phyloP scores from a whole-genome alignment of 1,284 basidiomycete genomes.

The Gomphus bonarii region DNA sequence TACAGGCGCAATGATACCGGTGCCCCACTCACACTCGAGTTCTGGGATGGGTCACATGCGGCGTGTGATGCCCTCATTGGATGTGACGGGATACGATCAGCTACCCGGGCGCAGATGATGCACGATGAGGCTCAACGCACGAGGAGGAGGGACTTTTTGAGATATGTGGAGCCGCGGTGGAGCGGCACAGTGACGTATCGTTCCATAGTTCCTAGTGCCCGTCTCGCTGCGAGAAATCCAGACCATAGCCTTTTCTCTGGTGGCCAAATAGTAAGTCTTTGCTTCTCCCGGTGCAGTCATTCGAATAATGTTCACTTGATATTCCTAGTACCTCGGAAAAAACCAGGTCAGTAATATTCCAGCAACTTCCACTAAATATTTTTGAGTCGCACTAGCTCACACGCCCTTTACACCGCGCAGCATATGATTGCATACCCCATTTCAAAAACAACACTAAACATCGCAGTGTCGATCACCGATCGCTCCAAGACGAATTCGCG shows the following conservation, averaged over 20 bases:
- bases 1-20: not conserved
- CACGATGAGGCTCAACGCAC: constrained; percentile 3
- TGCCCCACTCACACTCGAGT: constrained; percentile 7
- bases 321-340: constrained; percentile 5
- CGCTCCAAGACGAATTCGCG: not conserved
- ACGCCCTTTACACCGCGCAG: not conserved
- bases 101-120: constrained; percentile 15
- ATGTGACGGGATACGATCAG: constrained; percentile 14
- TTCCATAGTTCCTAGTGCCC: constrained; percentile 11
- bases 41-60: constrained; percentile 13
- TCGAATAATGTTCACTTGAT: not conserved
- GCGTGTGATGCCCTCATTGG: constrained; percentile 13
- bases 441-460: not conserved
- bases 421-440: constrained; percentile 5
- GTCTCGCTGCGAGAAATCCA: constrained; percentile 1
- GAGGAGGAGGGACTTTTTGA: not conserved
- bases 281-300: not conserved
- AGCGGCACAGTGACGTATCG: constrained; percentile 15
- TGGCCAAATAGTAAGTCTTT: constrained; percentile 5
- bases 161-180: constrained; percentile 14
- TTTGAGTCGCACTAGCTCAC: too few species aligned
- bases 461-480: constrained; percentile 6
- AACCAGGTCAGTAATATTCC: not conserved
- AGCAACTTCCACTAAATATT: too few species aligned
- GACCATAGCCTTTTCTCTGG: constrained; percentile 4